Base-by-base conservation (phyloP, 257 asterid genomes). In the Osmanthus fragrans region DNA sequence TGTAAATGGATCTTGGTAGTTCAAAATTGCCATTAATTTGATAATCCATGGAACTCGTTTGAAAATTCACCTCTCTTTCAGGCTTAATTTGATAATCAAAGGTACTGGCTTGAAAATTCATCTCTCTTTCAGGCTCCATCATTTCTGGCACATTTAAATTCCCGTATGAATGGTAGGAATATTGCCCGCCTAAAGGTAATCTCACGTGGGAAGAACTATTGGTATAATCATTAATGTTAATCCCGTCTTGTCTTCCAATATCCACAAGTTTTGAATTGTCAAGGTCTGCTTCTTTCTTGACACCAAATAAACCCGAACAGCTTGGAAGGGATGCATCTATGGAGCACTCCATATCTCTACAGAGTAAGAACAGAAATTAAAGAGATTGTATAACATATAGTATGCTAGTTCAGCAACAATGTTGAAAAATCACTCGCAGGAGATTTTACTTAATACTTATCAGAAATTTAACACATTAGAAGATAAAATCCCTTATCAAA, bases 11-110 rank as follows among this genome's bases (percentile, higher is more conserved):
- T 79, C 92, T 82, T n/a, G 84, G 87, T 37, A 86, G 87, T 49
- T 88, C 91, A 70, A 88, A 90, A 76, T 84, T 92, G n/a, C 81
- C 85, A 21, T 80, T 87, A n/a, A 86, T 70, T 79, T 80, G 91
- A 85, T 85, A 89, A 72, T 84, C 90, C 80, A 85, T 79, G 81
- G 77, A 45, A 73, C 79, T 80, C 15, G 80, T 88, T 73, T 83
- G 90, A 63, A 89, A 88, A 77, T 73, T 84, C n/a, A 80, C 5
- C 58, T 49, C 58, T 15, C 21, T 49, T 49, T 49, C 19, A 12
- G 58, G 58, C 58, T 80, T 87, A 23, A 86, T 70, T 79, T 81
- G 91, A 86, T 85, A 89, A 72, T 85, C 91, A 77, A 86, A 76
- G 80, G 77, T 49, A 69, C 79, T 80, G 29, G 82, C 88, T 73